Base-by-base conservation (phyloP, 2,329 filamentous ascomycete species). In the Achaetomium macrosporum region DNA sequence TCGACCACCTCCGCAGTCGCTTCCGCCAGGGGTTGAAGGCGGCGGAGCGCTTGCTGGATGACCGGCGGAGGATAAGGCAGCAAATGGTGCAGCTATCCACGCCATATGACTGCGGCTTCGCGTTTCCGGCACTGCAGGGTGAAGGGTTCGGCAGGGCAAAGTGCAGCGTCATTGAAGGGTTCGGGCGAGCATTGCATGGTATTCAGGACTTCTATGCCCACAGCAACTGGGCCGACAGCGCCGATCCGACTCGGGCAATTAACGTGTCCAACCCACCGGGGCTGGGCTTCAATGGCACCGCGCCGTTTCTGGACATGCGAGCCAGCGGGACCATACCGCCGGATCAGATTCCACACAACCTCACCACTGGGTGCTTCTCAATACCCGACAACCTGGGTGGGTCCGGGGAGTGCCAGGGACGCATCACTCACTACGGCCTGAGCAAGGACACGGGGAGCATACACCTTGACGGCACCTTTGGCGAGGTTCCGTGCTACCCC, bases 151-250 rank as follows among this genome's bases (percentile, higher is more conserved):
- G 54, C 11, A 56, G 60, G 3, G 54, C 60, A 15, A 62, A 62
- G 48, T 62, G 60, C 37, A 52, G 45, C 29, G 41, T 53, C 7
- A 41, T 62, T 29, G 60, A 62, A 42, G 60, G 57, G 0, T 39
- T 62, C 5, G 60, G 60, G 4, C 52, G 60, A 0, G 59, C 57
- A 0, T 13, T 62, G 20, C 60, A 62, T 29, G 60, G 60, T 12
- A 41, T 62, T n/a, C 60, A 62, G 35, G 60, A 62, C 36, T 62
- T 62, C 33, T 62, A 62, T 30, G 53, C 60, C 5, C 60, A 62
- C 53, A 62, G 59, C 53, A 62, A 62, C 50, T 62, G 60, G 60
- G 60, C 36, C 31, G 60, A 62, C 50, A 17, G 20, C 6, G 37
- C 49, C 15, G 59, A 62, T 13, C 48, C 51, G 36, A 54, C 31